Evolutionary conservation across 768 basidiomycete genomes (phyloP).

Genomic region (Auriscalpium microsporum): DNA sequence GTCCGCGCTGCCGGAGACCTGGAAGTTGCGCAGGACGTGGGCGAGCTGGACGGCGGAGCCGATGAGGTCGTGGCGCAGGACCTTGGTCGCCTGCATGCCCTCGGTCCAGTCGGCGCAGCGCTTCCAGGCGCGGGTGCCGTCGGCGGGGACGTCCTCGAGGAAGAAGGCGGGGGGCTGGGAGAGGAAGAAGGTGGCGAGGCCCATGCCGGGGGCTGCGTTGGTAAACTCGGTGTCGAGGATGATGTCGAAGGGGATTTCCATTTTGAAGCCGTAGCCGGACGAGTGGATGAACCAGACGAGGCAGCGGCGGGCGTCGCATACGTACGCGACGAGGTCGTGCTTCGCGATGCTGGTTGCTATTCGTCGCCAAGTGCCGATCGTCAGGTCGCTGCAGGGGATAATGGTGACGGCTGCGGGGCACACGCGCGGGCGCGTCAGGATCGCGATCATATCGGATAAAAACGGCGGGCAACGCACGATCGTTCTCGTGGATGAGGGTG

Average conservation of each 20-base stretch:
- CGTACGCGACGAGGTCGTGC: constrained; percentile 68
- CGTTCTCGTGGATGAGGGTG: constrained; percentile 64
- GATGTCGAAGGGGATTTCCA: constrained; percentile 67
- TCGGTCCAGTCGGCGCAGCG: constrained; percentile 71
- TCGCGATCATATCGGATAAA: background rate
- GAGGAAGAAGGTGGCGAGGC: constrained; percentile 54
- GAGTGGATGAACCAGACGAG: constrained; percentile 77
- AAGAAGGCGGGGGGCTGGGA: constrained; percentile 64
- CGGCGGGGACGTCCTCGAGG: constrained; percentile 38
- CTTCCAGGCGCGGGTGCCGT: constrained; percentile 43
- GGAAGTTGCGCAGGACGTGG: constrained; percentile 36
- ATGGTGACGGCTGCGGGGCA: constrained; percentile 51
- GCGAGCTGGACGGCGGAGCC: constrained; percentile 55
- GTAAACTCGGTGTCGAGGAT: constrained; percentile 53
- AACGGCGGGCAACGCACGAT: constrained; percentile 42
- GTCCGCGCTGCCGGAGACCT: constrained; percentile 4
- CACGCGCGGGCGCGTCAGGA: background rate
- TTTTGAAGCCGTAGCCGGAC: constrained; percentile 69
- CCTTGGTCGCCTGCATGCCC: constrained; percentile 53
- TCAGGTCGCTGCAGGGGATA: constrained; percentile 67
- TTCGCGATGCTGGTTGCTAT: constrained; percentile 46
- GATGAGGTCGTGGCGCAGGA: constrained; percentile 55
- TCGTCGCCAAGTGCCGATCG: constrained; percentile 73
- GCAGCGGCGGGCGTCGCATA: constrained; percentile 56
- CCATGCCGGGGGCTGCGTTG: constrained; percentile 45